These are phyloP conservation scores for Symbiodinium pilosum DNA, from an alignment of 73 alveolate species.

Conservation along the genomic window DNA sequence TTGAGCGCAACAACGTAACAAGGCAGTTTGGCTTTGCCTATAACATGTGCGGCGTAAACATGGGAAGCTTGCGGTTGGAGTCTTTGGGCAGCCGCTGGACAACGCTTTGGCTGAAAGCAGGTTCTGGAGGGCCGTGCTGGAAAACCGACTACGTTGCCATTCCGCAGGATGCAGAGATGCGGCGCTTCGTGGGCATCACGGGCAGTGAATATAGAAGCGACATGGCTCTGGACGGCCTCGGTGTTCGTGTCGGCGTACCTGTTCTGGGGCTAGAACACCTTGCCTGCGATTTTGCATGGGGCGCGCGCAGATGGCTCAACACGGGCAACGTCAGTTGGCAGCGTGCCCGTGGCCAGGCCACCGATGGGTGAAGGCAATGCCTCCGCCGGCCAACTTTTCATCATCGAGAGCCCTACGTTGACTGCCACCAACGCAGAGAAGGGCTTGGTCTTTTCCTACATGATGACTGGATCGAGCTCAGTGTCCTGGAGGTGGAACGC, in stretches of 20 bases:
- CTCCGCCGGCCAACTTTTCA: background rate
- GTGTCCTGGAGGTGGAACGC: constrained; percentile 5
- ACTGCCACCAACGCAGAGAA: background rate
- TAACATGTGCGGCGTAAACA: background rate
- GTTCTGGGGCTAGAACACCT: background rate
- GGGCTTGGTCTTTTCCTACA: background rate
- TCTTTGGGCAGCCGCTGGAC: constrained; percentile 12
- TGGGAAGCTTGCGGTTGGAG: constrained; percentile 9
- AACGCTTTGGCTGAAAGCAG: background rate
- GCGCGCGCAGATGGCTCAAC: background rate
- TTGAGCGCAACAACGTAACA: background rate
- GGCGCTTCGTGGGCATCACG: background rate
- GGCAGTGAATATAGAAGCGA: background rate
- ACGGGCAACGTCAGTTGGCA: background rate
- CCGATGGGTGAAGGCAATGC: constrained; percentile 4
- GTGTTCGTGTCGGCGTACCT: background rate
- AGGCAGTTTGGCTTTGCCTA: background rate
- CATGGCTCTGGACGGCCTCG: constrained; percentile 13
- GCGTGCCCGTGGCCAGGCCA: background rate
- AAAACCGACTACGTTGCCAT: background rate
- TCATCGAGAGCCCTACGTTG: constrained; percentile 1
- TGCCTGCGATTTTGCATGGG: background rate
- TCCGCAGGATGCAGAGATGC: constrained; percentile 4
- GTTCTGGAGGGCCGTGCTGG: background rate
- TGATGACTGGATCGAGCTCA: background rate